These are phyloP conservation scores for Leptographium wingfieldii DNA, from an alignment of 2,329 filamentous ascomycete genomes.

Conservation along the genomic window DNA sequence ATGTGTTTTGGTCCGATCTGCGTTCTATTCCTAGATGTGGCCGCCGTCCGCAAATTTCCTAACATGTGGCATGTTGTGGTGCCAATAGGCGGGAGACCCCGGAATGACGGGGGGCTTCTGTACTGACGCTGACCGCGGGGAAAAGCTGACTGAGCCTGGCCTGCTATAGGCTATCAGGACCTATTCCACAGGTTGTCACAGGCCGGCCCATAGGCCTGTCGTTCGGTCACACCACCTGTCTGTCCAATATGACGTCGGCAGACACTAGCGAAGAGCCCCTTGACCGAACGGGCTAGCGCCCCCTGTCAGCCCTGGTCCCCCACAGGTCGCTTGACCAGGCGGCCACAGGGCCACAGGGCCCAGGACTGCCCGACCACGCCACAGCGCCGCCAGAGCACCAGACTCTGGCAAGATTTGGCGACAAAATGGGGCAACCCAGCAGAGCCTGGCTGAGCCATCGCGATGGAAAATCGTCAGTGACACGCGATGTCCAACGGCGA, in stretches of 20 bases:
- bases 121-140: background rate
- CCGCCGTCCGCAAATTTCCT: background rate
- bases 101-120: background rate
- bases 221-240: background rate
- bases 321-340: background rate
- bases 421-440: background rate
- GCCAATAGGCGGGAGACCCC: background rate
- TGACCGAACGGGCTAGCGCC: background rate
- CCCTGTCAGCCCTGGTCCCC: background rate
- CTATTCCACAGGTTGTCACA: background rate
- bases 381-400: background rate
- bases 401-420: background rate
- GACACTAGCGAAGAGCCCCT: background rate
- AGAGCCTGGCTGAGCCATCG: background rate
- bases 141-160: background rate
- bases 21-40: background rate
- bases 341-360: background rate
- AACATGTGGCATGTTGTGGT: background rate
- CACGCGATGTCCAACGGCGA: background rate
- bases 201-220: no score
- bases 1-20: background rate
- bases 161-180: background rate
- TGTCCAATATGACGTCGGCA: background rate
- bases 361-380: slow-evolving; percentile 17
- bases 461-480: background rate